Conservation (phyloP, 179 eudicot species). For the Gypsophila paniculata region DNA sequence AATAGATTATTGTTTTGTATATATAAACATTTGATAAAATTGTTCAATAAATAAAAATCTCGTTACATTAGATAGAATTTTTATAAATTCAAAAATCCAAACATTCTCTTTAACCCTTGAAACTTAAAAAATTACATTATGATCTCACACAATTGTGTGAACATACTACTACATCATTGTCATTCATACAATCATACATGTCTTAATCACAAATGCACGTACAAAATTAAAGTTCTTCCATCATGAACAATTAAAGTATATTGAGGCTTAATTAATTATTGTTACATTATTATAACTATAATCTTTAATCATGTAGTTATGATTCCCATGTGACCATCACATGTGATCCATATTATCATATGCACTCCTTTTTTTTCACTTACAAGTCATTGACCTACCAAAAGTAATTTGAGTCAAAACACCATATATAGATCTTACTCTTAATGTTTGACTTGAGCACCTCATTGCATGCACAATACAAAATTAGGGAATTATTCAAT, state of each 20-base stretch:
- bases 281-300: conserved; percentile 1
- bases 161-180: neutral
- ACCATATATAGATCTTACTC: neutral
- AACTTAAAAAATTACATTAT: too few relatives aligned
- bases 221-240: neutral
- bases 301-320: neutral
- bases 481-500: neutral
- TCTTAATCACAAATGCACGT: conserved; percentile 10
- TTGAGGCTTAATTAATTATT: neutral
- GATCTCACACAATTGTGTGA: too few relatives aligned
- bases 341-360: neutral
- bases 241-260: neutral
- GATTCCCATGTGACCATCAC: neutral
- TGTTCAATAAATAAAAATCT: too few relatives aligned
- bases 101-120: neutral
- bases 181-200: conserved; percentile 7
- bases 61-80: too few relatives aligned
- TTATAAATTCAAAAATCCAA: too few relatives aligned
- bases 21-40: too few relatives aligned
- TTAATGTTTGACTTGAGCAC: neutral
- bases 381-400: conserved; percentile 12
- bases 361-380: neutral
- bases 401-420: conserved; percentile 15
- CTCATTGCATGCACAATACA: neutral
- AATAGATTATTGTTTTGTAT: too few relatives aligned